A percentile compares a stretch with the other conserved stretches of the same genome.
Conservation (phyloP, 2,329 filamentous ascomycete genomes). For the Pseudogymnoascus pannorum region DNA sequence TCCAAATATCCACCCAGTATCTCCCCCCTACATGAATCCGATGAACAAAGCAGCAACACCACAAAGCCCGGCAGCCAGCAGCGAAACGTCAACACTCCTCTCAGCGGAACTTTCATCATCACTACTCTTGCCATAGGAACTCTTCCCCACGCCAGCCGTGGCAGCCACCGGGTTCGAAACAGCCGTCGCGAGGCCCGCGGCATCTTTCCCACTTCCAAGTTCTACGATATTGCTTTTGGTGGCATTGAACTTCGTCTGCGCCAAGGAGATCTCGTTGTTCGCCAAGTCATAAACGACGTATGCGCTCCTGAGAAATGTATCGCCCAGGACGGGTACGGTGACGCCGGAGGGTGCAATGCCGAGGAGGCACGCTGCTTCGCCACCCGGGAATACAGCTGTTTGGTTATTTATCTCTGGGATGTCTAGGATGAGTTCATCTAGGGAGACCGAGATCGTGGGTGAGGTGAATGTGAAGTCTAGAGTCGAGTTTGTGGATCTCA, state of each 20-base stretch:
- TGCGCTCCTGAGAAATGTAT: slow-evolving; percentile 67
- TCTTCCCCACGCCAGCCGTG: slow-evolving; percentile 31
- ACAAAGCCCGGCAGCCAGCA: not conserved
- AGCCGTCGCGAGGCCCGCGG: slow-evolving; percentile 47
- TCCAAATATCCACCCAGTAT: not conserved
- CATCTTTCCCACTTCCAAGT: slow-evolving; percentile 42
- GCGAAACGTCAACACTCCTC: not conserved
- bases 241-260: slow-evolving; percentile 57
- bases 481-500: slow-evolving; percentile 35
- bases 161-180: slow-evolving; percentile 44
- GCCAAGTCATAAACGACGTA: slow-evolving; percentile 70
- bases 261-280: slow-evolving; percentile 64
- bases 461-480: slow-evolving; percentile 49
- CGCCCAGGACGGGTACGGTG: slow-evolving; percentile 57
- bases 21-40: not conserved
- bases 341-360: slow-evolving; percentile 54
- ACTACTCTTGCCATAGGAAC: not conserved
- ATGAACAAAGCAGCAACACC: not conserved
- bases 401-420: slow-evolving; percentile 37
- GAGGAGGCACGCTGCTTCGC: slow-evolving; percentile 54
- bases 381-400: slow-evolving; percentile 45
- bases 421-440: slow-evolving; percentile 54
- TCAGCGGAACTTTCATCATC: not conserved
- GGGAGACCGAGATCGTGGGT: slow-evolving; percentile 45
- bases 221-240: slow-evolving; percentile 44